Conservation (phyloP, 495 filamentous ascomycete species). For the Talaromyces nanjingensis region DNA sequence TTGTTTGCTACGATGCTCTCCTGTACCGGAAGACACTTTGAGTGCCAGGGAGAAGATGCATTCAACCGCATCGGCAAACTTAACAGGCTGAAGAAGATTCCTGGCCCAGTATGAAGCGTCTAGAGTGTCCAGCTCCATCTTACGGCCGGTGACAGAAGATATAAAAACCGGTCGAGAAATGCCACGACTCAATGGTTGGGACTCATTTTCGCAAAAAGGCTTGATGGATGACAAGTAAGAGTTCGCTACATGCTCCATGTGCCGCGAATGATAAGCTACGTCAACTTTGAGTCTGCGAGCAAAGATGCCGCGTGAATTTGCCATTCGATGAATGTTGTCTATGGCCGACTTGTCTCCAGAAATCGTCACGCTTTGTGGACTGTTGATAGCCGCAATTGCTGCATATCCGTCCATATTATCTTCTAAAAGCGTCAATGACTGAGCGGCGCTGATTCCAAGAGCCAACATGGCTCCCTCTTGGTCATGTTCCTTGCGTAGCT, state of each 20-base stretch:
- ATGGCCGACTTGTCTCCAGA: slow-evolving; percentile 32
- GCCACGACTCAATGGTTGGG: background rate
- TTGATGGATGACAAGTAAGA: slow-evolving; percentile 24
- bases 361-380: slow-evolving; percentile 39
- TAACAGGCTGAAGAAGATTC: slow-evolving; percentile 20
- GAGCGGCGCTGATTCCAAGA: slow-evolving; percentile 15
- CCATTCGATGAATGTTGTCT: slow-evolving; percentile 18
- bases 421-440: slow-evolving; percentile 15
- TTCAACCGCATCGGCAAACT: slow-evolving; percentile 20
- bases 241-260: slow-evolving; percentile 35
- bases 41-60: background rate
- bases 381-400: slow-evolving; percentile 45
- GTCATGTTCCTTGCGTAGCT: background rate
- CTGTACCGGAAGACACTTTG: background rate
- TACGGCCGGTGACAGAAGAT: slow-evolving; percentile 22
- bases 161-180: background rate
- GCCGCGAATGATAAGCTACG: slow-evolving; percentile 52
- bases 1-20: background rate
- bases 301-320: slow-evolving; percentile 24
- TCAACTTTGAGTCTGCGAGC: slow-evolving; percentile 29
- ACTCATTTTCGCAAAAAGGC: background rate
- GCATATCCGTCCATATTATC: slow-evolving; percentile 16
- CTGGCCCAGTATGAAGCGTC: slow-evolving; percentile 20
- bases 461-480: slow-evolving; percentile 25
- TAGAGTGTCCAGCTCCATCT: slow-evolving; percentile 1